Base-by-base conservation (phyloP, 306 rosid species). In the Prunus dulcis region DNA sequence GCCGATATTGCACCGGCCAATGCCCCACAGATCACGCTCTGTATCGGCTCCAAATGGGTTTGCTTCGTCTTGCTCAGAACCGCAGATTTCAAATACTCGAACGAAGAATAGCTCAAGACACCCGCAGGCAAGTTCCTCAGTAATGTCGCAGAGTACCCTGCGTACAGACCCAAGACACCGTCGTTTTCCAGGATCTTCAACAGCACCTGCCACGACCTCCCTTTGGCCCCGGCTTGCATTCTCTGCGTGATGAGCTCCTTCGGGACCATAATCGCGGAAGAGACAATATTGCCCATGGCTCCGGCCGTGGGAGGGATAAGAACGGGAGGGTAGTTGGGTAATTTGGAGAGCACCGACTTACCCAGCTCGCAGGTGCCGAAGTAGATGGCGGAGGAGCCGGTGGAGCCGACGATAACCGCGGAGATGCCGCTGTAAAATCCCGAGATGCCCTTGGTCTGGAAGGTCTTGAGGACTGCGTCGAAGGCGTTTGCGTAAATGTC, bases 1-100 rank as follows among this genome's bases (percentile, higher is more conserved):
- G 98, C 97, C 0, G 98, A 92, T 13, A 95, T 92, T 0, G 97
- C 96, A 0, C 98, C 97, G 0, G 98, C 97, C 28, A 95, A 78
- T 2, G 96, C 98, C 38, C 97, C 97, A 49, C 98, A 95, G 3
- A 87, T 22, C 55, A 95, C 96, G 46, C 97, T 95, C 87, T 92
- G 97, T 62, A 88, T 1, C 3, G 97, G 98, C 79, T 90, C 93
- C 56, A 95, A 27, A 53, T 88, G 53, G 34, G 47, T 8, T 56
- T 77, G 75, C 3, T 79, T 56, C 0, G 88, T 89, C 46, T 23
- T 70, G 19, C 46, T 62, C 84, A 95, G 57, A 1, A 92, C 95
- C 3, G 89, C 95, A 1, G 84, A 88, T 79, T 94, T 94, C 49
- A 94, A 20, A 80, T 94, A 94, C 82, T 94, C 98, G 60, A 91